Evolutionary conservation across 2,329 filamentous ascomycete species (phyloP).

Genomic region (Atkinsonella hypoxylon): DNA sequence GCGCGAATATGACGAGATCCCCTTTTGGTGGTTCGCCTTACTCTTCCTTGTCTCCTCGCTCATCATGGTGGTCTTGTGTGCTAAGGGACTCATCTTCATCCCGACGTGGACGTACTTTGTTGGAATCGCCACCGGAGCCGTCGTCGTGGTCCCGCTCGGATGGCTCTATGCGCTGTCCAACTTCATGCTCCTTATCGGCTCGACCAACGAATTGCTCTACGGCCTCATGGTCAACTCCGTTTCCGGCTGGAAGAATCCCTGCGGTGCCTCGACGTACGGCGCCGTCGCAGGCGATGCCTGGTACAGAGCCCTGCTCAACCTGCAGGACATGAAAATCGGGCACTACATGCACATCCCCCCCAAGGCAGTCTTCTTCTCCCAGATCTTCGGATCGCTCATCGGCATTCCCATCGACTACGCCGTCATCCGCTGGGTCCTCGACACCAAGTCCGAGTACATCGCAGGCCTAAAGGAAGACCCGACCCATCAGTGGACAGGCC

Average conservation of each 20-base stretch:
- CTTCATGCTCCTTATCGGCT: conserved; percentile 38
- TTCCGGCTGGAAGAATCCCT: conserved; percentile 39
- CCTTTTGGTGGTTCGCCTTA: conserved; percentile 42
- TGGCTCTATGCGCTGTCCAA: conserved; percentile 51
- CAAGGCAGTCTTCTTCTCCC: conserved; percentile 46
- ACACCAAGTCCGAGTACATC: conserved; percentile 43
- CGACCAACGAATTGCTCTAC: conserved; percentile 48
- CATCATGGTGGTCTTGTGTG: conserved; percentile 37
- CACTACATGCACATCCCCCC: conserved; percentile 53
- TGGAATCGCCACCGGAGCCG: conserved; percentile 39
- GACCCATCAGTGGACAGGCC: conserved; percentile 49
- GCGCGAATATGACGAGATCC: conserved; percentile 45
- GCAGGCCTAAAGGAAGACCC: conserved; percentile 38
- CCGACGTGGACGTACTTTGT: conserved; percentile 49
- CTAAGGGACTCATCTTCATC: conserved; percentile 40
- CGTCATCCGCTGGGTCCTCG: conserved; percentile 47
- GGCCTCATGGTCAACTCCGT: conserved; percentile 45
- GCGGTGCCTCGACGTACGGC: conserved; percentile 45
- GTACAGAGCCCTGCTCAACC: conserved; percentile 45
- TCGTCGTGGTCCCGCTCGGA: conserved; percentile 44
- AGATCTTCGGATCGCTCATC: conserved; percentile 45
- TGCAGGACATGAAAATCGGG: conserved; percentile 53
- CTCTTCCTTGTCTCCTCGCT: conserved; percentile 37
- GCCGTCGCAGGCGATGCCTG: conserved; percentile 49
- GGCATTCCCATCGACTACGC: conserved; percentile 51